Conservation (phyloP, 495 filamentous ascomycete genomes). For the Sabuloglossum arenarium region DNA sequence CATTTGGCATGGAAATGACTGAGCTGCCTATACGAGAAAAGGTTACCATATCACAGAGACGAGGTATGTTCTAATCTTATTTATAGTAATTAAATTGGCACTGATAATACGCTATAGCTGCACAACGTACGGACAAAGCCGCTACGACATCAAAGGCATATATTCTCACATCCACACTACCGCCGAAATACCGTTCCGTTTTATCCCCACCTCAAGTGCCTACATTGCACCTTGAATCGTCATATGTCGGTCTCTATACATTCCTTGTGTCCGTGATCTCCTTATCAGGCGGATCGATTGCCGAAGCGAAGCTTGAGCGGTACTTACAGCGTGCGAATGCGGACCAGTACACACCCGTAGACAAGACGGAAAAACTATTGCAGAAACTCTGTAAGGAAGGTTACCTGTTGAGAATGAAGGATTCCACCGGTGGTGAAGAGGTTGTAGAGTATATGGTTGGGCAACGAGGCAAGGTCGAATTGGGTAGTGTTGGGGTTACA, state of each 20-base stretch:
- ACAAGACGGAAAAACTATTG: conserved; percentile 56
- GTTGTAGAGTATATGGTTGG: conserved; percentile 58
- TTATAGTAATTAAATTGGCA: conserved; percentile 10
- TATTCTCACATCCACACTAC: conserved; percentile 51
- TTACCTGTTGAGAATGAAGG: conserved; percentile 53
- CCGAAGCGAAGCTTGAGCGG: conserved; percentile 21
- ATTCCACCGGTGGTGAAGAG: conserved; percentile 30
- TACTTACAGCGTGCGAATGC: conserved; percentile 60
- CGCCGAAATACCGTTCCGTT: conserved; percentile 43
- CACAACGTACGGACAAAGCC: conserved; percentile 29
- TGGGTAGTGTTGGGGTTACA: conserved; percentile 49
- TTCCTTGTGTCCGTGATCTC: conserved; percentile 55
- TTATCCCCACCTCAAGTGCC: conserved; percentile 46
- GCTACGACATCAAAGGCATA: conserved; percentile 43
- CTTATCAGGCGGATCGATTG: conserved; percentile 3
- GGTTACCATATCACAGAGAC: conserved; percentile 48
- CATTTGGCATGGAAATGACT: conserved; percentile 73
- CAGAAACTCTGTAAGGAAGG: conserved; percentile 59
- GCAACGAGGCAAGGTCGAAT: conserved; percentile 68
- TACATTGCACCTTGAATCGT: conserved; percentile 40
- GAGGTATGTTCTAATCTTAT: conserved; percentile 33
- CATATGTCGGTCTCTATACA: conserved; percentile 63
- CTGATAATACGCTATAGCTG: conserved; percentile 28
- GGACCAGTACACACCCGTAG: conserved; percentile 49
- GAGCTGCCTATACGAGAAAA: conserved; percentile 70